Percentiles rank a stretch among this genome's conserved stretches.
Evolutionary conservation across 129 eudicot genomes (phyloP).

Genomic region (Arctium lappa): DNA sequence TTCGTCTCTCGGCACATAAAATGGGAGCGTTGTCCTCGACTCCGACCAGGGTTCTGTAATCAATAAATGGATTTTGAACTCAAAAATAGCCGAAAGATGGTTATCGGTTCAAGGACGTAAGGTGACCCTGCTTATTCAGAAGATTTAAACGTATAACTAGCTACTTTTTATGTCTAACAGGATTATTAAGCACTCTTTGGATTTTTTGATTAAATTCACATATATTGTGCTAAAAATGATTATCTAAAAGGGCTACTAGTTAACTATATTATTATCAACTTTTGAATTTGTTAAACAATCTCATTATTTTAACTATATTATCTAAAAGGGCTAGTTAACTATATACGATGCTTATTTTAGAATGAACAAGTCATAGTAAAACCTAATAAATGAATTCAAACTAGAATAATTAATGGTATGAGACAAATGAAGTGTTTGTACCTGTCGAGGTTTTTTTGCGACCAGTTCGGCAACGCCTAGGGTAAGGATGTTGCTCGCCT

Average conservation of each 20-base stretch:
- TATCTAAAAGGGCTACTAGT: not conserved
- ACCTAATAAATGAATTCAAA: not conserved
- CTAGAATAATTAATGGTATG: not conserved
- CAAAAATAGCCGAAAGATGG: not conserved
- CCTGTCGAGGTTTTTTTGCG: conserved; percentile 52
- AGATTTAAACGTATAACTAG: too few species aligned
- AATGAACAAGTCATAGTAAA: not conserved
- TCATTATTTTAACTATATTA: too few species aligned
- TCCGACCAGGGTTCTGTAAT: conserved; percentile 57
- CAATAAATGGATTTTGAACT: not conserved
- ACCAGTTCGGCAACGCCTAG: conserved; percentile 77
- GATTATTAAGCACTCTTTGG: too few species aligned
- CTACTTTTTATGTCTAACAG: too few species aligned
- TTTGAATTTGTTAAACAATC: not conserved
- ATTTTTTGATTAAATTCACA: not conserved
- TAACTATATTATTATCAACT: too few species aligned
- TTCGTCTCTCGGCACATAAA: conserved; percentile 78
- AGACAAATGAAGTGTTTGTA: not conserved
- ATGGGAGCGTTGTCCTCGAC: conserved; percentile 37
- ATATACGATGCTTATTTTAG: not conserved
- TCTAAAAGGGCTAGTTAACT: not conserved
- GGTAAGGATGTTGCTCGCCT: conserved; percentile 52
- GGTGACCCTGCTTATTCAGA: too few species aligned
- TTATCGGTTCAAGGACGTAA: too few species aligned
- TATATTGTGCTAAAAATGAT: not conserved